A percentile compares a stretch with the other conserved stretches of the same genome.
Conservation (phyloP, 441 rosid genomes). For the Theobroma grandiflorum region DNA sequence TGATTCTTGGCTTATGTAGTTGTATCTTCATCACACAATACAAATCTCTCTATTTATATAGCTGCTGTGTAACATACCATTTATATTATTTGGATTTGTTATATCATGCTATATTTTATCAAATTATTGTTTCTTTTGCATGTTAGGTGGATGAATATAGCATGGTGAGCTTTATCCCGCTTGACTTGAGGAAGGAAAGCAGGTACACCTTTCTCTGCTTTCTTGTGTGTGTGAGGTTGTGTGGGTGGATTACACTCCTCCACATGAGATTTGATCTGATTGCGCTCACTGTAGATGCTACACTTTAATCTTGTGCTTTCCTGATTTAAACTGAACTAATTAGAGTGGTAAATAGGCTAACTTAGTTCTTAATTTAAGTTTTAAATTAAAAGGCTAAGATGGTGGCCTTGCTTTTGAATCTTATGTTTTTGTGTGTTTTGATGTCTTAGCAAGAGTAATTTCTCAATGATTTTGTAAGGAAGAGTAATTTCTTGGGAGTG, state of each 20-base stretch:
- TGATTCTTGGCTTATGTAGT: not conserved
- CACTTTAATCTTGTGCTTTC: not conserved
- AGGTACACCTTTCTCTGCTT: conserved; percentile 49
- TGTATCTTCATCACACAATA: not conserved
- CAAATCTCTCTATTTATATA: too few relatives aligned
- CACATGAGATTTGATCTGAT: not conserved
- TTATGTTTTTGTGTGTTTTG: not conserved
- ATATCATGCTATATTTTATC: not conserved
- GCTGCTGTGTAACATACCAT: too few relatives aligned
- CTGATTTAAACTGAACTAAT: not conserved
- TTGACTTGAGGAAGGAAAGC: conserved; percentile 75
- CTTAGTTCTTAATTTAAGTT: conserved; percentile 7
- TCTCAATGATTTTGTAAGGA: not conserved
- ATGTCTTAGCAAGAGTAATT: not conserved
- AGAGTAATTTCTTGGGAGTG: not conserved
- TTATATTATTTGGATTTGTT: conserved; percentile 1
- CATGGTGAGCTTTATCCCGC: conserved; percentile 86
- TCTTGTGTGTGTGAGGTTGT: not conserved
- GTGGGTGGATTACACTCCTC: not conserved
- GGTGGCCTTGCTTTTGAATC: not conserved
- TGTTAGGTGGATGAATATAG: conserved; percentile 78
- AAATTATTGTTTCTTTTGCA: conserved; percentile 18
- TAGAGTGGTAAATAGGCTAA: not conserved
- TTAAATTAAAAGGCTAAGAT: not conserved
- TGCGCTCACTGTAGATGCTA: not conserved